phyloP scores from a whole-genome alignment of 495 filamentous ascomycete species.

The Rhizodiscina lignyota region DNA sequence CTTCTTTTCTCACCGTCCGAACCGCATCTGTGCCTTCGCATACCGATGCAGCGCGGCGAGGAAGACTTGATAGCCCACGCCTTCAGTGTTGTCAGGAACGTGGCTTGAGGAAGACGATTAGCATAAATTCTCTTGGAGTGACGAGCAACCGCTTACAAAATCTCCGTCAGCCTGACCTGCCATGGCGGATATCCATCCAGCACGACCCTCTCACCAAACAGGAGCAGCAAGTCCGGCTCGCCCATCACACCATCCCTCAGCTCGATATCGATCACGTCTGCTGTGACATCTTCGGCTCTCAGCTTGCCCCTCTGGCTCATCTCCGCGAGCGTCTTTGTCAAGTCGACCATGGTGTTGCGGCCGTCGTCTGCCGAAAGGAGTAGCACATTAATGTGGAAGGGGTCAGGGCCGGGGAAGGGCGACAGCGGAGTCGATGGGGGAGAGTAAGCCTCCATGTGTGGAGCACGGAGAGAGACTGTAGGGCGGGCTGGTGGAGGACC shows the following conservation, averaged over 20 bases:
- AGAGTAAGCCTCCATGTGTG: conserved; percentile 44
- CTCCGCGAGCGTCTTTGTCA: conserved; percentile 85
- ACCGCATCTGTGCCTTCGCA: conserved; percentile 74
- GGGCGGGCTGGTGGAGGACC: conserved; percentile 49
- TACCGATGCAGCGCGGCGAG: conserved; percentile 66
- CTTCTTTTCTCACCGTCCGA: conserved; percentile 70
- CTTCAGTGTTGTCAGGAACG: conserved; percentile 43
- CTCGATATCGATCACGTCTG: conserved; percentile 81
- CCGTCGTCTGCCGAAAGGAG: conserved; percentile 80
- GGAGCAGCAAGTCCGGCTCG: conserved; percentile 78
- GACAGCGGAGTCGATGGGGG: conserved; percentile 19
- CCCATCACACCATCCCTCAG: conserved; percentile 53
- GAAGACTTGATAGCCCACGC: conserved; percentile 89
- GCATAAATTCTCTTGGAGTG: not conserved
- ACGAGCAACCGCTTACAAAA: conserved; percentile 32
- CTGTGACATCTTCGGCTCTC: conserved; percentile 56
- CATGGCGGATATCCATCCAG: conserved; percentile 90
- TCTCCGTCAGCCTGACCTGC: conserved; percentile 90
- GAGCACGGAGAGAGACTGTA: conserved; percentile 54
- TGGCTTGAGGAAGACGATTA: conserved; percentile 20
- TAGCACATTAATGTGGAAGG: conserved; percentile 62
- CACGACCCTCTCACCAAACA: conserved; percentile 67
- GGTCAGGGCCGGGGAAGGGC: conserved; percentile 5
- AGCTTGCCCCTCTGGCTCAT: conserved; percentile 88
- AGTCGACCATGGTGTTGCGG: conserved; percentile 79